These are phyloP conservation scores for Pestalotiopsis sp. DNA, from an alignment of 2,329 filamentous ascomycete species.

Conservation along the genomic window DNA sequence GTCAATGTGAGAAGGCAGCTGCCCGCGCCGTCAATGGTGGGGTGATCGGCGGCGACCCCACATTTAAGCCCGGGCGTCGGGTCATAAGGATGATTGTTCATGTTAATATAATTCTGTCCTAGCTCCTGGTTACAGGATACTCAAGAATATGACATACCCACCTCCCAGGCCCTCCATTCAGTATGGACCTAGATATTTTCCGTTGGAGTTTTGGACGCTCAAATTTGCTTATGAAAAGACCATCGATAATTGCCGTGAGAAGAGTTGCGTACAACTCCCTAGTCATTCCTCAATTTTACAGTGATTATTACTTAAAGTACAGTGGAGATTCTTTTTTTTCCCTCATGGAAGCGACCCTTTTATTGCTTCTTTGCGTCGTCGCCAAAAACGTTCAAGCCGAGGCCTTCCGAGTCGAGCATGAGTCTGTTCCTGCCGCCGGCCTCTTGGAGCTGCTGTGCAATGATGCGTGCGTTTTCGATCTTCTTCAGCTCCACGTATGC, in stretches of 20 bases:
- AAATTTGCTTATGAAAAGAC: not conserved
- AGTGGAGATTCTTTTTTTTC: slow-evolving; percentile 34
- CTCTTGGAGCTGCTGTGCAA: slow-evolving; percentile 87
- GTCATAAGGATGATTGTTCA: not conserved
- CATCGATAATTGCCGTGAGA: not conserved
- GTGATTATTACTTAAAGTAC: slow-evolving; percentile 34
- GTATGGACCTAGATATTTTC: too few species aligned
- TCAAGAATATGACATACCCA: not conserved
- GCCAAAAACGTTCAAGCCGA: slow-evolving; percentile 82
- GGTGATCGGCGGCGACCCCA: not conserved
- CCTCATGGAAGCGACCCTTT: slow-evolving; percentile 12
- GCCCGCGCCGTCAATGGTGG: slow-evolving; percentile 11
- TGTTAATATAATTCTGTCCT: not conserved
- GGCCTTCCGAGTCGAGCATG: slow-evolving; percentile 85
- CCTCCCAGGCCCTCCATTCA: too few species aligned
- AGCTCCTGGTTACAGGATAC: not conserved
- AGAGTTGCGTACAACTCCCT: slow-evolving; percentile 25
- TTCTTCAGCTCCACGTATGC: slow-evolving; percentile 96
- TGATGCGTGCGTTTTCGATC: slow-evolving; percentile 92
- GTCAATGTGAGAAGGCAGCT: not conserved
- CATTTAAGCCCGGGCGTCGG: not conserved
- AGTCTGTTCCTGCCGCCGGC: slow-evolving; percentile 87
- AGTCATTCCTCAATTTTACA: slow-evolving; percentile 11
- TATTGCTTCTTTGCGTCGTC: slow-evolving; percentile 47
- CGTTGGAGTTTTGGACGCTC: not conserved